Percentiles rank a stretch among this genome's conserved stretches.
These are phyloP conservation scores for Boletus vermiculosoides DNA, from an alignment of 768 basidiomycete species.

Conservation along the genomic window DNA sequence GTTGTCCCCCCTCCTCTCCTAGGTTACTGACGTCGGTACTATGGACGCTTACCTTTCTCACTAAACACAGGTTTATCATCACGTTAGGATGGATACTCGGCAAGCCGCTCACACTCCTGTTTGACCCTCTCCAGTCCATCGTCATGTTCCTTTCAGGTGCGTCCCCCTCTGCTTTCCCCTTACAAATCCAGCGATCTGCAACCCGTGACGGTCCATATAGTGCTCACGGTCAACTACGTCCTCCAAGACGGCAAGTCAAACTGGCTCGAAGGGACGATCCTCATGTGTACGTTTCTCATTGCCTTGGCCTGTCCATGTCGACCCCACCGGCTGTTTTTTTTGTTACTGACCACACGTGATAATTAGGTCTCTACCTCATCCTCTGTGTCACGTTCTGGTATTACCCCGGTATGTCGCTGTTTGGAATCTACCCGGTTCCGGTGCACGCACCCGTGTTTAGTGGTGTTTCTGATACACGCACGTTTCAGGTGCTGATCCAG, in stretches of 20 bases:
- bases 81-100: slow-evolving; percentile 78
- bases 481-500: not conserved
- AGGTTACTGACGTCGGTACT: not conserved
- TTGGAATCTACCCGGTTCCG: not conserved
- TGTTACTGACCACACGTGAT: slow-evolving; percentile 3
- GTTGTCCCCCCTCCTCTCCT: slow-evolving; percentile 15
- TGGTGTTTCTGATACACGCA: slow-evolving; percentile 2
- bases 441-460: not conserved
- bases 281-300: slow-evolving; percentile 50
- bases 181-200: not conserved
- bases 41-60: slow-evolving; percentile 8
- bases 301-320: not conserved
- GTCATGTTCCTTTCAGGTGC: slow-evolving; percentile 35
- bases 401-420: slow-evolving; percentile 42
- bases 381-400: slow-evolving; percentile 55
- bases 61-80: slow-evolving; percentile 57
- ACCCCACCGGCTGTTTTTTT: not conserved
- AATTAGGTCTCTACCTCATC: slow-evolving; percentile 51
- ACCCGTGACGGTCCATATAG: slow-evolving; percentile 32
- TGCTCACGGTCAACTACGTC: slow-evolving; percentile 82
- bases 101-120: too few relatives aligned
- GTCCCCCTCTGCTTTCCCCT: slow-evolving; percentile 17
- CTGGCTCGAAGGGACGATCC: slow-evolving; percentile 86
- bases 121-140: too few relatives aligned
- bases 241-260: too few relatives aligned